Evolutionary conservation across 1,284 basidiomycete species (phyloP).

Genomic region (Fomitopsis pinicola): DNA sequence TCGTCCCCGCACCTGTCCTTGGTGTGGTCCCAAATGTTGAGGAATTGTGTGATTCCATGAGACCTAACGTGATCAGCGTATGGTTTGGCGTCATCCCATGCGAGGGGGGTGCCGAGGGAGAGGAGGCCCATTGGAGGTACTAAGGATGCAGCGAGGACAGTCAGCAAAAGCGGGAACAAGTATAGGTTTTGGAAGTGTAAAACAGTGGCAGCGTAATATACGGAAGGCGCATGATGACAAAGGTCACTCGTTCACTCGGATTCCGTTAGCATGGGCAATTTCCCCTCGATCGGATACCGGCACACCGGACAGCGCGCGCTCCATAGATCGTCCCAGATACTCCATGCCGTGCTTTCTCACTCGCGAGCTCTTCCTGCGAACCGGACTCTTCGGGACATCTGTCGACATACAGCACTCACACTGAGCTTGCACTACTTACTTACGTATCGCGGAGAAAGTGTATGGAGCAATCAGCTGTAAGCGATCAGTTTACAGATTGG

Average conservation of each 20-base stretch:
- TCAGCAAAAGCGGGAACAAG: not conserved
- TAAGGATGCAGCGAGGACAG: not conserved
- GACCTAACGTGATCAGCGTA: slow-evolving; percentile 87
- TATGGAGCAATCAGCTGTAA: not conserved
- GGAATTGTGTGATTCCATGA: slow-evolving; percentile 95
- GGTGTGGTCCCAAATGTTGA: slow-evolving; percentile 88
- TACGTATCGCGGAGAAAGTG: not conserved
- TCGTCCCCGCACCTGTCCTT: slow-evolving; percentile 93
- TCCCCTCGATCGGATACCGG: not conserved
- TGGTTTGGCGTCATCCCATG: slow-evolving; percentile 88
- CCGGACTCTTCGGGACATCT: not conserved
- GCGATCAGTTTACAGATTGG: not conserved
- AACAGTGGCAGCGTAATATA: not conserved
- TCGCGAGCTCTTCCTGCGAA: not conserved
- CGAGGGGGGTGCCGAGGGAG: slow-evolving; percentile 90
- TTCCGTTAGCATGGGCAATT: not conserved
- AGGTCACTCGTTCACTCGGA: not conserved
- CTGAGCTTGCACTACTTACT: not conserved
- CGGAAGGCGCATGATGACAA: not conserved
- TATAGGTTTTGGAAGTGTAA: not conserved
- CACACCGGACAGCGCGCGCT: not conserved
- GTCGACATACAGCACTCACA: not conserved
- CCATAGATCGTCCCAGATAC: not conserved
- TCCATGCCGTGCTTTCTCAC: not conserved
- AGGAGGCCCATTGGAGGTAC: slow-evolving; percentile 81